Evolutionary conservation across 257 asterid genomes (phyloP), one percentile per base, ranked within the genome.

Genomic region (Plantago elongata): DNA sequence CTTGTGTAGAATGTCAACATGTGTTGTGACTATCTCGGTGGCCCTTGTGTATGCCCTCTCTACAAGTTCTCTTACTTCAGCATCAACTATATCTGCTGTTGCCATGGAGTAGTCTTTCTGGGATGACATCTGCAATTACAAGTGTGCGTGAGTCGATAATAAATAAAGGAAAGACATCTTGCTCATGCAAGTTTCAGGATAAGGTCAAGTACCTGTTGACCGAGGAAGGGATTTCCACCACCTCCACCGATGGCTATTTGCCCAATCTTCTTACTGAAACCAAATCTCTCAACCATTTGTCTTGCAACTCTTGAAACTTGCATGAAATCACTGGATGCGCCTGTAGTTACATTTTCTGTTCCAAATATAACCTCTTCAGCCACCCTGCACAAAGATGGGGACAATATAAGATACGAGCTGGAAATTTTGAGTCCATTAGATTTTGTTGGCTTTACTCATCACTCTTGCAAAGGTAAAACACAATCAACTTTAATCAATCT

Each of bases 271-370:
- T 85, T 82, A 87, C 99, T 93, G 87, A 93, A 93, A 14, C 97
- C 97, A 42, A 89, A 89, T 63, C 96, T 86, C 85, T 89, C 99
- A 3, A 89, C 97, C 99, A 93, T 93, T 74, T 93, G 99, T 57
- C 99, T 76, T 13, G 97, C 96, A 9, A 93, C 99, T 76, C 97
- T 72, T 3, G 99, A 93, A 10, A 93, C 99, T 84, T 93, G 99
- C 97, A 87, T 87, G 82, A 87, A 87, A 74, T 93, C 99, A n/a
- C 82, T 87, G 29, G 99, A 93, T 55, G 99, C 97, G n/a, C 99
- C 99, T 11, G 99, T 93, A n/a, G 96, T 93, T 18, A 93, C 99
- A 7, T 89, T 89, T 13, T 93, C 90, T 44, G 71, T 12, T 43
- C 97, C 97, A 52, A 87, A 89, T 17, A 93, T 87, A 46, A 89